Evolutionary conservation across 2,329 filamentous ascomycete genomes (phyloP).

Genomic region (Botrytis pseudocinerea): DNA sequence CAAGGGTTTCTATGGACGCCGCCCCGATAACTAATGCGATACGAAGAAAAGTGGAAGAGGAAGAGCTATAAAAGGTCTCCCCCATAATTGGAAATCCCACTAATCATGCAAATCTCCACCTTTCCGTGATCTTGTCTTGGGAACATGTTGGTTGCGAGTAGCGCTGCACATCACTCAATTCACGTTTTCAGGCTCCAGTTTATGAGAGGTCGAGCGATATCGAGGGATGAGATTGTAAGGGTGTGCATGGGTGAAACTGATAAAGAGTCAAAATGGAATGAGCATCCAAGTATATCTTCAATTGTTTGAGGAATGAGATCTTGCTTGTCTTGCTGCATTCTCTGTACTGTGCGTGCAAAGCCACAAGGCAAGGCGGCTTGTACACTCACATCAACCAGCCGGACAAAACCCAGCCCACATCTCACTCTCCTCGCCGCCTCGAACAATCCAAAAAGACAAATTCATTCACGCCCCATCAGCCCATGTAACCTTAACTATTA

Average conservation of each 20-base stretch:
- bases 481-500: slow-evolving; percentile 5
- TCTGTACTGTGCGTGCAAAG: not conserved
- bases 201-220: not conserved
- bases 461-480: not conserved
- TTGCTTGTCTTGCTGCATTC: not conserved
- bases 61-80: not conserved
- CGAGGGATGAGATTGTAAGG: not conserved
- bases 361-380: not conserved
- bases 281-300: not conserved
- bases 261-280: not conserved
- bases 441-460: not conserved
- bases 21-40: not conserved
- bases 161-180: not conserved
- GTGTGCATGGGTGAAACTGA: not conserved
- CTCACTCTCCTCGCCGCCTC: not conserved
- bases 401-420: slow-evolving; percentile 6
- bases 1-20: not conserved
- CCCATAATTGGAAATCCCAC: not conserved
- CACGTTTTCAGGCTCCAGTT: not conserved
- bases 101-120: not conserved
- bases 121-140: not conserved
- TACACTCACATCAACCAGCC: not conserved
- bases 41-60: slow-evolving; percentile 6
- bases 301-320: not conserved
- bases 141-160: not conserved